These are phyloP conservation scores for Hyphopichia pseudoburtonii DNA, from an alignment of 1,139 yeast species.

Conservation along the genomic window DNA sequence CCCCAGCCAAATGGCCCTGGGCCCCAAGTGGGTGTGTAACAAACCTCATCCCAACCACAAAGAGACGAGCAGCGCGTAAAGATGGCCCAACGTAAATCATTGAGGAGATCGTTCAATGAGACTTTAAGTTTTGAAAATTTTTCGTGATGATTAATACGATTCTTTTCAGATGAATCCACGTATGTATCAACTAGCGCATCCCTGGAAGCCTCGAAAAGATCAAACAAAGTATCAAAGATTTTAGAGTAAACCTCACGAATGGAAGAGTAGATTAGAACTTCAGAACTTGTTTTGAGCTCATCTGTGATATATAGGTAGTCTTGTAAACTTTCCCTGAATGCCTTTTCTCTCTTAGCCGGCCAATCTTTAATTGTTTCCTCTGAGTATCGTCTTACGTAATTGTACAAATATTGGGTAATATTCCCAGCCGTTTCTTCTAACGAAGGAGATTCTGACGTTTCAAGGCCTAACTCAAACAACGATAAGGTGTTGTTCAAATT, in stretches of 20 bases:
- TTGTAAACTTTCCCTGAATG: constrained; percentile 29
- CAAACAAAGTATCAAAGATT: constrained; percentile 32
- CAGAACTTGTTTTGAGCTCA: constrained; percentile 34
- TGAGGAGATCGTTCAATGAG: constrained; percentile 8
- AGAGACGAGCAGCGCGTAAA: constrained; percentile 38
- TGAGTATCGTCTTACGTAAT: constrained; percentile 41
- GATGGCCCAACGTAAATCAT: constrained; percentile 35
- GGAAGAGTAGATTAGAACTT: constrained; percentile 48
- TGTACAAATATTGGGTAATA: constrained; percentile 33
- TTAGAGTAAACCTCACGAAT: constrained; percentile 32
- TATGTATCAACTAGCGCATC: constrained; percentile 18
- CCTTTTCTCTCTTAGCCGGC: constrained; percentile 15
- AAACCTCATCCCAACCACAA: constrained; percentile 46
- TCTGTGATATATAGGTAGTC: constrained; percentile 46
- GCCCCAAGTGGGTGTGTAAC: constrained; percentile 61
- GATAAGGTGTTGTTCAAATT: constrained; percentile 25
- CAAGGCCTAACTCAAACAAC: constrained; percentile 5
- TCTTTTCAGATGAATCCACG: constrained; percentile 10
- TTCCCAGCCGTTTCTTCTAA: constrained; percentile 22
- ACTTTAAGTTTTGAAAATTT: constrained; percentile 7
- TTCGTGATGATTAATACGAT: constrained; percentile 3
- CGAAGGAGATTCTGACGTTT: too few species aligned
- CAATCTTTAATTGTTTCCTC: constrained; percentile 10
- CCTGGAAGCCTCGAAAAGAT: constrained; percentile 28
- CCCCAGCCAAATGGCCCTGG: constrained; percentile 46